Evolutionary conservation across 352 stramenopile species (phyloP).

Genomic region (Globisporangium cylindrosporum): DNA sequence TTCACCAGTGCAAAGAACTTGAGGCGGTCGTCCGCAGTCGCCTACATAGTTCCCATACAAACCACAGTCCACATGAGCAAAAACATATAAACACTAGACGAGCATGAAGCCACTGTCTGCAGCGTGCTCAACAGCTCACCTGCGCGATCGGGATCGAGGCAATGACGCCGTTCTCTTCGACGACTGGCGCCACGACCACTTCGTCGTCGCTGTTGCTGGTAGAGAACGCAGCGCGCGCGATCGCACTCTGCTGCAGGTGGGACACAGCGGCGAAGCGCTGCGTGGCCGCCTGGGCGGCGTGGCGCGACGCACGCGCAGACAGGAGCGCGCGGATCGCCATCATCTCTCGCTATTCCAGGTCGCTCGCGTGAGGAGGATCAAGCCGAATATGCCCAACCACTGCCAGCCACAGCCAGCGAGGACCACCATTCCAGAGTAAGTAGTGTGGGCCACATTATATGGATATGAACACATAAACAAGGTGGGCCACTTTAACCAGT

Average conservation of each 20-base stretch:
- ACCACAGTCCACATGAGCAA: not conserved
- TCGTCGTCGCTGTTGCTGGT: slow-evolving; percentile 23
- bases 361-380: slow-evolving; percentile 1
- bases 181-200: slow-evolving; percentile 14
- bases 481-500: slow-evolving; percentile 6
- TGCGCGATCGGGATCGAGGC: slow-evolving; percentile 55
- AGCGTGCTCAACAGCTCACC: slow-evolving; percentile 21
- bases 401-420: slow-evolving; percentile 21
- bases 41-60: slow-evolving; percentile 27
- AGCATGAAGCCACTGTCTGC: not conserved
- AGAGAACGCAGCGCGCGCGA: slow-evolving; percentile 30
- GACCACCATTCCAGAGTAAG: slow-evolving; percentile 15
- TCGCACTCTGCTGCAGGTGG: slow-evolving; percentile 9
- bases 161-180: slow-evolving; percentile 46
- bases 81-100: not conserved
- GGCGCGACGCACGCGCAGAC: slow-evolving; percentile 28
- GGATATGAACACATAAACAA: not conserved
- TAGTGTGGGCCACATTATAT: slow-evolving; percentile 14
- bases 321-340: slow-evolving; percentile 57
- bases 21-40: slow-evolving; percentile 51
- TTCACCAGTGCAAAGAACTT: slow-evolving; percentile 83
- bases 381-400: slow-evolving; percentile 20
- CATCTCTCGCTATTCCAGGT: slow-evolving; percentile 25
- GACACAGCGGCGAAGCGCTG: slow-evolving; percentile 21
- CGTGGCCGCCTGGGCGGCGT: slow-evolving; percentile 15